Conservation (phyloP, 2,329 filamentous ascomycete species). For the Berkeleyomyces basicola region DNA sequence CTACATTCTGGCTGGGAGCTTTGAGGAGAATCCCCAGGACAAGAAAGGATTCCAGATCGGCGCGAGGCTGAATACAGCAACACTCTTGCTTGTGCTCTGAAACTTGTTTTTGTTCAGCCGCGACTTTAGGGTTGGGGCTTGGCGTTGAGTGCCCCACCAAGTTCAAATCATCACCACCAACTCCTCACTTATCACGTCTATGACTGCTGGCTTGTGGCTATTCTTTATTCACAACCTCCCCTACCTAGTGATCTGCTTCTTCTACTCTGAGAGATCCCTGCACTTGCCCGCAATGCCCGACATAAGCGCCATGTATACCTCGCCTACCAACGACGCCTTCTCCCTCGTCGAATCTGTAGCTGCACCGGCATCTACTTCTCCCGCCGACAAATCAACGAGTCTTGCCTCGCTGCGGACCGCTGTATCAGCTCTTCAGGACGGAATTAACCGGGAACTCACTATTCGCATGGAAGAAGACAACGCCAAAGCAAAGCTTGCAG, state of each 20-base stretch:
- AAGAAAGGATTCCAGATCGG: background rate
- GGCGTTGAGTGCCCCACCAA: too few relatives aligned
- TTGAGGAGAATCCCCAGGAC: background rate
- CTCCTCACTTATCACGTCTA: conserved; percentile 4
- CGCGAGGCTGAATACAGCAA: background rate
- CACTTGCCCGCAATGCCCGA: background rate
- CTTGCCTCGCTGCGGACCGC: conserved; percentile 41
- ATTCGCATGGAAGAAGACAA: conserved; percentile 60
- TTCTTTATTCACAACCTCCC: background rate
- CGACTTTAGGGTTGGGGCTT: too few relatives aligned
- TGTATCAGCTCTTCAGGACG: conserved; percentile 42
- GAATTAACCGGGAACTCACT: conserved; percentile 56
- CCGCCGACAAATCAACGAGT: conserved; percentile 39
- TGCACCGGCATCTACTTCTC: conserved; percentile 22
- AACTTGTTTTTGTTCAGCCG: too few relatives aligned
- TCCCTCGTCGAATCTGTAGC: conserved; percentile 22
- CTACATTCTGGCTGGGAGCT: background rate
- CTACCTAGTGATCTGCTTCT: background rate
- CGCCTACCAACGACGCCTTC: conserved; percentile 33
- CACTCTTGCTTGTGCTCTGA: background rate
- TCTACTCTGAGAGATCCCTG: conserved; percentile 16
- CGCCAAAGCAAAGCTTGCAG: conserved; percentile 18
- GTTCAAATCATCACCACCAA: background rate
- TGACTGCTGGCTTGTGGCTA: conserved; percentile 21
- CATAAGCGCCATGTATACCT: conserved; percentile 28